Percentiles rank a stretch among this genome's conserved stretches.
phyloP scores from a whole-genome alignment of 768 basidiomycete genomes.

The Phaeotremella fagi region DNA sequence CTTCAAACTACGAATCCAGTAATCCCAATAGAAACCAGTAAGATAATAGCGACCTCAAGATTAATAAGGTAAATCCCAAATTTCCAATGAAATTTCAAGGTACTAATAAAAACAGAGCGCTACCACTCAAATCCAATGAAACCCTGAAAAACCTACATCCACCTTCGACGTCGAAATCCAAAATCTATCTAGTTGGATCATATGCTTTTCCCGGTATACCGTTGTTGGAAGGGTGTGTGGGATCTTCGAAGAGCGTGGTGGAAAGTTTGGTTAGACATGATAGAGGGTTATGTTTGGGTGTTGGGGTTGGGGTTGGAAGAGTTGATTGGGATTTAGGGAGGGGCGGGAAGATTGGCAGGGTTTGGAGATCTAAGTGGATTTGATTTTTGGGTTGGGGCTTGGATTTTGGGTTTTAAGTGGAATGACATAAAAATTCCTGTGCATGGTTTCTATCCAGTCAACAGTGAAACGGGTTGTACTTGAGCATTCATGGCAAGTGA shows the following conservation, averaged over 20 bases:
- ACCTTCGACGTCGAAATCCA: neutral
- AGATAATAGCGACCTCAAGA: slow-evolving; percentile 57
- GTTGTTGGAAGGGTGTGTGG: slow-evolving; percentile 72
- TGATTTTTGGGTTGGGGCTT: neutral
- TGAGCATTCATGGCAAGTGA: no score
- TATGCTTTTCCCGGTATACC: slow-evolving; percentile 71
- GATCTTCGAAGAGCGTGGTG: slow-evolving; percentile 61
- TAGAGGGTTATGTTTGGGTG: slow-evolving; percentile 37
- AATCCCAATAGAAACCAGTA: slow-evolving; percentile 53
- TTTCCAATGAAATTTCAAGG: slow-evolving; percentile 50
- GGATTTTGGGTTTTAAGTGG: neutral
- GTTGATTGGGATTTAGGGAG: slow-evolving; percentile 23
- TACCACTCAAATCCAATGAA: slow-evolving; percentile 7
- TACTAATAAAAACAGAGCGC: slow-evolving; percentile 37
- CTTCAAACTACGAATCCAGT: slow-evolving; percentile 74
- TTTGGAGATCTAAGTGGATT: slow-evolving; percentile 10
- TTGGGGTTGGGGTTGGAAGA: slow-evolving; percentile 24
- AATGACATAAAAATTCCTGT: no score
- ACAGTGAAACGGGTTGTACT: no score
- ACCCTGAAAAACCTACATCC: slow-evolving; percentile 15
- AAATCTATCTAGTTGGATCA: slow-evolving; percentile 66
- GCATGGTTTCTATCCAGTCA: no score
- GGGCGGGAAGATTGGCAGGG: slow-evolving; percentile 22
- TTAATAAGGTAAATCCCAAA: slow-evolving; percentile 64
- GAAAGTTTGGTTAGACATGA: slow-evolving; percentile 21